phyloP scores from a whole-genome alignment of 208 protist genomes.

The Trypanosoma lewisi region DNA sequence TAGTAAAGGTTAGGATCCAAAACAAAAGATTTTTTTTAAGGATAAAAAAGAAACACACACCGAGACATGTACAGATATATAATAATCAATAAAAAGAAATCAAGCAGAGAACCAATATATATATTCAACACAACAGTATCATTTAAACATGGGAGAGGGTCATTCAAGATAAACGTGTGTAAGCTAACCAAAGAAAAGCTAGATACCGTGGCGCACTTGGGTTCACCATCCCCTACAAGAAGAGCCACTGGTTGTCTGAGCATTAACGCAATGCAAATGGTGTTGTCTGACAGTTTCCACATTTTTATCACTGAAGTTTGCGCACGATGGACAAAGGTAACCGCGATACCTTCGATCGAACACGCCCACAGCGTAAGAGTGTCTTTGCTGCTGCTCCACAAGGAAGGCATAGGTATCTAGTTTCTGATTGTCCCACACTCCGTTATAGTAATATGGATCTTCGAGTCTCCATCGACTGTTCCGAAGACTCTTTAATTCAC shows the following conservation, averaged over 20 bases:
- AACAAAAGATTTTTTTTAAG: conserved; percentile 4
- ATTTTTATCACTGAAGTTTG: conserved; percentile 17
- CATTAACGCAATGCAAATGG: conserved; percentile 25
- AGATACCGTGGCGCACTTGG: background rate
- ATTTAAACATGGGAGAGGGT: too few species aligned
- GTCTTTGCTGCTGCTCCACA: conserved; percentile 22
- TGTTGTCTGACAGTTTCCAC: conserved; percentile 21
- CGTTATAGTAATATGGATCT: conserved; percentile 30
- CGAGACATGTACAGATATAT: background rate
- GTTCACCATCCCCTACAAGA: conserved; percentile 24
- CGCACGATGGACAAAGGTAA: conserved; percentile 23
- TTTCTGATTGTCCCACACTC: conserved; percentile 26
- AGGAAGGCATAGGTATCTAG: conserved; percentile 27
- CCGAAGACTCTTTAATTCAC: background rate
- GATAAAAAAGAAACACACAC: conserved; percentile 6
- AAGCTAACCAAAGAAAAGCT: too few species aligned
- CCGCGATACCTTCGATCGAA: conserved; percentile 11
- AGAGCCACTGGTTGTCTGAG: background rate
- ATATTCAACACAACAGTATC: too few species aligned
- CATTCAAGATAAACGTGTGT: too few species aligned
- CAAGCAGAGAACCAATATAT: background rate
- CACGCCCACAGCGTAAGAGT: conserved; percentile 10
- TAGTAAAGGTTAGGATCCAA: background rate
- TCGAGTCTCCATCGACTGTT: conserved; percentile 1
- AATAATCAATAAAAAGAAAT: conserved; percentile 1